Evolutionary conservation across 2,329 filamentous ascomycete species (phyloP).

Genomic region (Cylindrodendrum hubeiense): DNA sequence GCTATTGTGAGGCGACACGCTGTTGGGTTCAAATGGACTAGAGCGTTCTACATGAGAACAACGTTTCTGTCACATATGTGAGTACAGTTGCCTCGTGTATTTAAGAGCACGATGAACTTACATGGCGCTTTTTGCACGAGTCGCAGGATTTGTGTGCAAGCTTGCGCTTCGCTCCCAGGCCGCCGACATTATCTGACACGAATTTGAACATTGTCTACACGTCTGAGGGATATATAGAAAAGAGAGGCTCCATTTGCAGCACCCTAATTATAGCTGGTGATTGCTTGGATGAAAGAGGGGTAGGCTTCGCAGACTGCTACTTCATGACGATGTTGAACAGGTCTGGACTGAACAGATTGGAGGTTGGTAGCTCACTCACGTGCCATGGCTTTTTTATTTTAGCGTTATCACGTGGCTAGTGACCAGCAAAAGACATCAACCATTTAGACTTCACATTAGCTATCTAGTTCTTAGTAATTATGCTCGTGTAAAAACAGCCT

Average conservation of each 20-base stretch:
- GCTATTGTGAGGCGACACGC: neutral
- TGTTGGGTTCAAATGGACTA: neutral
- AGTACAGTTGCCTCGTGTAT: neutral
- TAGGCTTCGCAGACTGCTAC: neutral
- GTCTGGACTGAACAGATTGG: neutral
- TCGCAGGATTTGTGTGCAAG: constrained; percentile 13
- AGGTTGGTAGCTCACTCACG: neutral
- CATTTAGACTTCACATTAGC: no score
- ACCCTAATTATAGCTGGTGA: neutral
- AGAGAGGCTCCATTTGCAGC: no score
- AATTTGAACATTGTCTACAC: constrained; percentile 12
- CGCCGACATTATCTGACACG: constrained; percentile 7
- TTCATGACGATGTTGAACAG: neutral
- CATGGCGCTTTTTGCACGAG: constrained; percentile 21
- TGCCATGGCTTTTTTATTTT: neutral
- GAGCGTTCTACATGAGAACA: neutral
- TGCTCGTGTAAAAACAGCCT: no score
- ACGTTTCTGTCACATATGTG: neutral
- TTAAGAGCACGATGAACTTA: neutral
- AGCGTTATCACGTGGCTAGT: neutral
- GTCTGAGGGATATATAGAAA: neutral
- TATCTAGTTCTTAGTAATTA: no score
- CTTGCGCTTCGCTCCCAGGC: constrained; percentile 14
- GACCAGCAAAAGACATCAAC: neutral
- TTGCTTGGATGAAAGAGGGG: neutral